Conservation (phyloP, 2,329 filamentous ascomycete species). For the Trichoderma guizhouense region DNA sequence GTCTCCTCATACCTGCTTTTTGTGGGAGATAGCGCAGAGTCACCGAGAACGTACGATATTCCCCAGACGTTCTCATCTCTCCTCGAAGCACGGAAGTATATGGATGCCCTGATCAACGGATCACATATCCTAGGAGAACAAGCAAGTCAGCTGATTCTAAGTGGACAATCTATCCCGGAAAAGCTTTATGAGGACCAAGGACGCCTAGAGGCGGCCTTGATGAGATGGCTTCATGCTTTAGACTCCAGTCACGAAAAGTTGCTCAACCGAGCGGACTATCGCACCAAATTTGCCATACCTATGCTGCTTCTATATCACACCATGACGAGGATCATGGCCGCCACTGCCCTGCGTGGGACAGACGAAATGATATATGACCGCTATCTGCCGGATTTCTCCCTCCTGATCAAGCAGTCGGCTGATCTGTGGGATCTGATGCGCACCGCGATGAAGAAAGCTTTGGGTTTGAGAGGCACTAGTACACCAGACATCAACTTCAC, state of each 20-base stretch:
- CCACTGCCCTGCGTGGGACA: conserved; percentile 7
- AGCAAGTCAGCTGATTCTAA: background rate
- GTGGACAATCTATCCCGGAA: background rate
- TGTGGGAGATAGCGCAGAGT: background rate
- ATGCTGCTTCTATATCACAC: conserved; percentile 14
- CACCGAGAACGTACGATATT: conserved; percentile 20
- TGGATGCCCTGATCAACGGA: conserved; percentile 13
- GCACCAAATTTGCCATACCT: background rate
- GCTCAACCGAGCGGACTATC: background rate
- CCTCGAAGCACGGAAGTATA: conserved; percentile 1
- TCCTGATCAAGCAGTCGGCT: conserved; percentile 4
- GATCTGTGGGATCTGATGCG: conserved; percentile 1
- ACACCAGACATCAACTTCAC: conserved; percentile 15
- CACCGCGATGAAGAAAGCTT: background rate
- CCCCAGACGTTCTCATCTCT: conserved; percentile 1
- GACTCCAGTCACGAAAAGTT: background rate
- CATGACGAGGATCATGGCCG: conserved; percentile 17
- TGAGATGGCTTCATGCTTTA: background rate
- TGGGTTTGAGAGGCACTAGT: background rate
- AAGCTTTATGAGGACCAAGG: background rate
- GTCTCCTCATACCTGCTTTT: conserved; percentile 23
- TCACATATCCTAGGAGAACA: background rate
- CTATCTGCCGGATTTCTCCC: background rate
- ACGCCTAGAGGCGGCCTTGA: background rate
- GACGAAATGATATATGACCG: conserved; percentile 18